Evolutionary conservation across 1,284 basidiomycete genomes (phyloP), one percentile per base, ranked within the genome.

Genomic region (Coniophora puteana): DNA sequence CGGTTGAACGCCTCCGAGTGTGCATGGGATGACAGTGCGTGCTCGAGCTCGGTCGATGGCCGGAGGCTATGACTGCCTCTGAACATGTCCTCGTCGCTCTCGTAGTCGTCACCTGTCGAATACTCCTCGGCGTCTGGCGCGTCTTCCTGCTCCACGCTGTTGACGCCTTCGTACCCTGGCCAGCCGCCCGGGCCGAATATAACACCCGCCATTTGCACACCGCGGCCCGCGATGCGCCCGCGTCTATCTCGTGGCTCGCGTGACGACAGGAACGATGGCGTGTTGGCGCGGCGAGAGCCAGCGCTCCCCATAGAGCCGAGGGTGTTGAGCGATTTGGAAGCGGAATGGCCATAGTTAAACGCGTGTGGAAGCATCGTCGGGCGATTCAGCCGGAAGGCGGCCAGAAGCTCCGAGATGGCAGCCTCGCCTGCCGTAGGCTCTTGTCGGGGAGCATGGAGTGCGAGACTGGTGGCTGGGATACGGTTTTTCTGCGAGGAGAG

Each of bases 191-290:
- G 54, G 18, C 33, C 53, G 33, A 50, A 41, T 17, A 52, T 54
- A 57, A 49, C 53, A 37, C 26, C 40, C 30, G 20, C 37, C 45
- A 50, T 41, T 49, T 54, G 41, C 41, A 62, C 31, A 26, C 53
- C 59, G 53, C 80, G 80, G 41, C 74, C 71, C 16, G 76, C 83
- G 42, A 89, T 80, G 16, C 87, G 73, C 4, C 87, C 87, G 21
- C 87, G 69, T 17, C 87, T 69, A 57, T 90, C 87, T 41, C 87
- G 73, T 18, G 87, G 87, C 12, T 76, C 62, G 5, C 78, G 81
- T 3, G 77, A 81, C 3, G 81, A 80, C 17, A 88, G 65, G 65
- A 89, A 89, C 30, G 75, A 80, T 0, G 81, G 80, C 0, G 82
- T 59, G 68, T 50, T 74, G 62, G 34, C 66, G 40, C 48, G 64